phyloP scores from a whole-genome alignment of 2,329 filamentous ascomycete species.

The Stylonectria norvegica region DNA sequence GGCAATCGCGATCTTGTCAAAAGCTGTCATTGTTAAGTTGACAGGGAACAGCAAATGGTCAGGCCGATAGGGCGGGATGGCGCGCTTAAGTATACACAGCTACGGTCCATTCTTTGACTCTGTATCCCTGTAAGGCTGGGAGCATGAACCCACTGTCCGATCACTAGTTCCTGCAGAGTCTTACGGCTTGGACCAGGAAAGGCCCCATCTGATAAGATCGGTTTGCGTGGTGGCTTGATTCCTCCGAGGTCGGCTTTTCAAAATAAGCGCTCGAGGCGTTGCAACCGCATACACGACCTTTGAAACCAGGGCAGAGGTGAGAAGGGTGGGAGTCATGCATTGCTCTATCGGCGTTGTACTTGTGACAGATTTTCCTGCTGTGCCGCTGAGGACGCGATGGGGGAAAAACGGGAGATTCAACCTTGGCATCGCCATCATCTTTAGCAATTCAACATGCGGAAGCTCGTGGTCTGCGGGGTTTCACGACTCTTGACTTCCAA shows the following conservation, averaged over 20 bases:
- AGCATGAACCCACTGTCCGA: neutral
- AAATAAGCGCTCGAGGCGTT: too few species aligned
- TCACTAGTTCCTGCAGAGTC: neutral
- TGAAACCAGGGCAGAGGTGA: too few species aligned
- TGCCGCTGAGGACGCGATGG: too few species aligned
- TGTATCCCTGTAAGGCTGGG: slow-evolving; percentile 3
- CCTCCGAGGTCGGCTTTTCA: slow-evolving; percentile 17
- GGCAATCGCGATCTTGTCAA: slow-evolving; percentile 15
- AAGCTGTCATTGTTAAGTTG: slow-evolving; percentile 16
- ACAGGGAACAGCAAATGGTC: neutral
- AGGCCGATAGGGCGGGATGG: neutral
- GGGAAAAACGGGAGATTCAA: too few species aligned
- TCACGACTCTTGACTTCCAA: too few species aligned
- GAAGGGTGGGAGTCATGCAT: too few species aligned
- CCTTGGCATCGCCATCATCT: too few species aligned
- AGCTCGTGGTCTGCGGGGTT: too few species aligned
- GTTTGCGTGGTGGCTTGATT: slow-evolving; percentile 8
- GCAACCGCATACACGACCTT: too few species aligned
- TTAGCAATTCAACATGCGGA: too few species aligned
- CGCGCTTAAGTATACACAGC: slow-evolving; percentile 4
- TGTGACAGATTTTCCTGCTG: too few species aligned
- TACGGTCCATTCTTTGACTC: slow-evolving; percentile 5
- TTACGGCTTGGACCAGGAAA: neutral
- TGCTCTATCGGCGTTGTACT: too few species aligned
- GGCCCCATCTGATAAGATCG: slow-evolving; percentile 24